Base-by-base conservation (phyloP, 2,329 filamentous ascomycete species). In the Talaromyces verruculosus region DNA sequence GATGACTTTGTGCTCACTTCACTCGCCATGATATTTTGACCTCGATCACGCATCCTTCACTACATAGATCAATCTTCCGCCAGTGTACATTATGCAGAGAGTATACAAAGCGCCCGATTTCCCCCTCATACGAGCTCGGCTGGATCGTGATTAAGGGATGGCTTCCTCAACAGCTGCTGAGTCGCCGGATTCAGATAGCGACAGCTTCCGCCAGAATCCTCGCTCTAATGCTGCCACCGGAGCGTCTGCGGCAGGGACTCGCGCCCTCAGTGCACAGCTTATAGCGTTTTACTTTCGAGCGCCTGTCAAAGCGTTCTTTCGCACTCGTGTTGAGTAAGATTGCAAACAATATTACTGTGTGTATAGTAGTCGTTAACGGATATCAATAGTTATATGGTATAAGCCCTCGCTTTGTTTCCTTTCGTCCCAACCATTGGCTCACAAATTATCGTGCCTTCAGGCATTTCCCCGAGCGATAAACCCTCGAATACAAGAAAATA, bases 261-360 rank as follows among this genome's bases (percentile, higher is more conserved):
- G 93, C 57, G 93, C 93, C 33, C 78, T 97, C 68, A 93, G 90
- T 71, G 90, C 92, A 7, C 91, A 96, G 75, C 84, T 92, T 72
- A 86, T 97, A 64, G 89, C 92, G 28, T 97, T 97, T 72, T 97
- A 96, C 80, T 97, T 97, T 75, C 85, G 93, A 65, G 92, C 92
- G 0, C 93, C 93, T 0, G 91, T 93, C 63, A 97, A 97, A 79
- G 91, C 93, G 17, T 97, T 97, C 76, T 96, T 97, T 79, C 87
- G 92, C 68, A 93, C 91, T 1, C 84, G 93, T 66, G 92, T 97
- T 69, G 93, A 97, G 81, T 97, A 93, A 75, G 84, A 84, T 63
- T 67, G 63, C 64, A 49, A 47, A 47, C 43, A 19, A 22, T n/a
- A 10, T n/a, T 28, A 22, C 59, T 25, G 64, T 28, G 65, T 43